phyloP scores from a whole-genome alignment of 495 filamentous ascomycete genomes.

The Penicillium robsamsonii region DNA sequence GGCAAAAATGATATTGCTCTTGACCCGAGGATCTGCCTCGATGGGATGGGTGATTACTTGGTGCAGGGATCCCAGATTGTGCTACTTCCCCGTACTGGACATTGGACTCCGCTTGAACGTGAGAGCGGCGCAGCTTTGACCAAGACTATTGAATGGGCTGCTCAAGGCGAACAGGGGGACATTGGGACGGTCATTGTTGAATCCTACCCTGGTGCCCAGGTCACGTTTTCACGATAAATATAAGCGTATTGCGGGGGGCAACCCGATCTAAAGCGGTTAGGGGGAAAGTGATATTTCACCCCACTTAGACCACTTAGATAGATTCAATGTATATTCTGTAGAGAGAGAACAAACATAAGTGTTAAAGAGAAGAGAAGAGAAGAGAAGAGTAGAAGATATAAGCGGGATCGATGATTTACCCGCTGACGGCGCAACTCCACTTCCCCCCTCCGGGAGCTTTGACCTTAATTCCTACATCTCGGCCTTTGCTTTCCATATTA shows the following conservation, averaged over 20 bases:
- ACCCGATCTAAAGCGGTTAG: conserved; percentile 5
- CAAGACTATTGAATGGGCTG: conserved; percentile 37
- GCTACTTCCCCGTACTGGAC: conserved; percentile 38
- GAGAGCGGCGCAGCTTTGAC: conserved; percentile 37
- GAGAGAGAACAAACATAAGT: no score
- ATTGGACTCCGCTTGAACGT: conserved; percentile 44
- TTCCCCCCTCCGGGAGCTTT: neutral
- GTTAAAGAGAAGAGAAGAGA: neutral
- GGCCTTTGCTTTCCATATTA: neutral
- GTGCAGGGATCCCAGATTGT: conserved; percentile 40
- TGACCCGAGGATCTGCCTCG: conserved; percentile 37
- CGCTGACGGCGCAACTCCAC: conserved; percentile 1
- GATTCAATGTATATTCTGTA: neutral
- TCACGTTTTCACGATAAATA: conserved; percentile 34
- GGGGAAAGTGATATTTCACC: neutral
- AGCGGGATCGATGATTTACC: conserved; percentile 1
- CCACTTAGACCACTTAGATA: neutral
- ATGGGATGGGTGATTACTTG: conserved; percentile 45
- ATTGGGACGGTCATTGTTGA: conserved; percentile 28
- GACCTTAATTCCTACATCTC: neutral
- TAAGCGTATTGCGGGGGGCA: conserved; percentile 1
- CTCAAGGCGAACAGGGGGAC: conserved; percentile 39
- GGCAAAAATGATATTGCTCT: conserved; percentile 48
- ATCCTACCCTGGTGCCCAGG: conserved; percentile 33
- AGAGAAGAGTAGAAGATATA: neutral